These are phyloP conservation scores for Flammula alnicola DNA, from an alignment of 1,284 basidiomycete genomes.

Conservation along the genomic window DNA sequence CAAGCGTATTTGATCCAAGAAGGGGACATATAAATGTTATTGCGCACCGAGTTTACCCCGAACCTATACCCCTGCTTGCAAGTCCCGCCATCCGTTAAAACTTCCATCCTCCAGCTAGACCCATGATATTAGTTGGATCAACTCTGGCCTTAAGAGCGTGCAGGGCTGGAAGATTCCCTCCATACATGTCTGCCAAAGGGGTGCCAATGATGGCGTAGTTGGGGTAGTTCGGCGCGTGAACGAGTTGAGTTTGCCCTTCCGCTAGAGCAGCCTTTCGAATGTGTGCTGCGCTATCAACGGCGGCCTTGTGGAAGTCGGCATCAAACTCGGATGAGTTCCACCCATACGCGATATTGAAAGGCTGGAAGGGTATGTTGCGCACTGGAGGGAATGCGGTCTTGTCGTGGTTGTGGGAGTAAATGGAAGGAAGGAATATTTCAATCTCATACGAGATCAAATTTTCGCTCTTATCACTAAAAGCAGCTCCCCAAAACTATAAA, in stretches of 20 bases:
- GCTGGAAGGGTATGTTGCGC: constrained; percentile 28
- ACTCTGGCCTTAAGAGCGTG: constrained; percentile 41
- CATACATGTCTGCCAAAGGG: constrained; percentile 48
- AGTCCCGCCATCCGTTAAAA: constrained; percentile 5
- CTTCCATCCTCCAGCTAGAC: constrained; percentile 50
- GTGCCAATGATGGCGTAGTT: constrained; percentile 57
- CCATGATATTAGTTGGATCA: constrained; percentile 59
- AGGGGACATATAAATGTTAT: too few relatives aligned
- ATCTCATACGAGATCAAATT: constrained; percentile 43
- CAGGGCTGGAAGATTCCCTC: constrained; percentile 45
- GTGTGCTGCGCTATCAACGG: constrained; percentile 31
- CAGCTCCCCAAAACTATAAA: constrained; percentile 15
- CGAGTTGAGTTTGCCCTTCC: constrained; percentile 45
- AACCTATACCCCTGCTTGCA: too few relatives aligned
- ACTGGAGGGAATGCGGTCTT: constrained; percentile 51
- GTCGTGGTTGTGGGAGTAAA: constrained; percentile 44
- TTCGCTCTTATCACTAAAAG: constrained; percentile 14
- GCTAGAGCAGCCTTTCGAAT: constrained; percentile 35
- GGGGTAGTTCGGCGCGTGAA: constrained; percentile 44
- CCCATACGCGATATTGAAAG: constrained; percentile 25
- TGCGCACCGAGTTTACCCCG: too few relatives aligned
- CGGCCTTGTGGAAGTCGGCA: constrained; percentile 39
- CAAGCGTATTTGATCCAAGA: too few relatives aligned
- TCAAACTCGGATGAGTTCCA: constrained; percentile 46
- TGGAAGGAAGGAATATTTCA: constrained; percentile 54